These are phyloP conservation scores for Periconia sp. DNA, from an alignment of 2,329 filamentous ascomycete genomes.

Conservation along the genomic window DNA sequence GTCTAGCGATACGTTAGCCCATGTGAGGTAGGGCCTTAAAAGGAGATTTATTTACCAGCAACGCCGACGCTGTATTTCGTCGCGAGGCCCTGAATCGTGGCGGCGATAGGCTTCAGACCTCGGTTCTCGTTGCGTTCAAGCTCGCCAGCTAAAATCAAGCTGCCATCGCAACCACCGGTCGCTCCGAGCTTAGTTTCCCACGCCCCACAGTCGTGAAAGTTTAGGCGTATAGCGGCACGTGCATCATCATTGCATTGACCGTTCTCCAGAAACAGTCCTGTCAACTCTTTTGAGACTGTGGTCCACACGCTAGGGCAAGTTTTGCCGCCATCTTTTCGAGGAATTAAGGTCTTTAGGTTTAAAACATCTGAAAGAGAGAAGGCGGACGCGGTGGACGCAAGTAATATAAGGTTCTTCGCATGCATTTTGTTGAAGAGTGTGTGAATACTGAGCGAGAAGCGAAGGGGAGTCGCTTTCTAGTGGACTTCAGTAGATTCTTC, in stretches of 20 bases:
- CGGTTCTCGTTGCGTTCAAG: not conserved
- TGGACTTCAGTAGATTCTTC: no score
- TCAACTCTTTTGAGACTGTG: conserved; percentile 34
- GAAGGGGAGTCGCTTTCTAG: no score
- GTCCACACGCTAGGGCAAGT: conserved; percentile 39
- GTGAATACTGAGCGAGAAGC: no score
- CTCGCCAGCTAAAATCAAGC: conserved; percentile 38
- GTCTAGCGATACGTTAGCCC: no score
- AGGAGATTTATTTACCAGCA: no score
- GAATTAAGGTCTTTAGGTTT: no score
- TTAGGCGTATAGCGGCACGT: conserved; percentile 39
- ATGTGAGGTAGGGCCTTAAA: no score
- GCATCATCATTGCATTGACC: conserved; percentile 40
- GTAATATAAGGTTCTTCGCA: no score
- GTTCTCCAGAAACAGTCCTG: conserved; percentile 24
- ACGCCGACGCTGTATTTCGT: not conserved
- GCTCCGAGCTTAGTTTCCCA: conserved; percentile 21
- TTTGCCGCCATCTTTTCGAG: no score
- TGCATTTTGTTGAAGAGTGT: no score
- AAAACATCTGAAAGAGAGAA: no score
- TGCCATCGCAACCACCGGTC: conserved; percentile 45
- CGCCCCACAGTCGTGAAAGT: conserved; percentile 42
- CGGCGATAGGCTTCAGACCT: not conserved
- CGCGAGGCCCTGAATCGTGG: not conserved
- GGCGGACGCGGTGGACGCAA: no score